A percentile compares a stretch with the other conserved stretches of the same genome.
phyloP scores from a whole-genome alignment of 2,329 filamentous ascomycete genomes.

The Ophiobolus disseminans region DNA sequence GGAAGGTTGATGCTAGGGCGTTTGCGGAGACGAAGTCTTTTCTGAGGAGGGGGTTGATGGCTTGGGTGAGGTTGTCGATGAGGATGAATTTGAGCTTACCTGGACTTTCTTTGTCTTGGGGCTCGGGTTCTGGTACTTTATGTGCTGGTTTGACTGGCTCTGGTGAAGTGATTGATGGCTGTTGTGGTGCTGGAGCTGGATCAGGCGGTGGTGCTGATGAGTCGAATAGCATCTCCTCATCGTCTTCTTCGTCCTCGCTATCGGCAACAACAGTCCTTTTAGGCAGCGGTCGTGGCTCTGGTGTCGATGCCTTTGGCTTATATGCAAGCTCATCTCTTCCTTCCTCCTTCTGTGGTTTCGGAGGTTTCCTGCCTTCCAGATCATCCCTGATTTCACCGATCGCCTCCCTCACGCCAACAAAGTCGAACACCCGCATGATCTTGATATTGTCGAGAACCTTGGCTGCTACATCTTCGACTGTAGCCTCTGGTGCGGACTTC shows the following conservation, averaged over 20 bases:
- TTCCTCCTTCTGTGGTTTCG: slow-evolving; percentile 17
- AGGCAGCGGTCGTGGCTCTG: neutral
- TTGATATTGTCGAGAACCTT: slow-evolving; percentile 53
- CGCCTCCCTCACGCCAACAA: slow-evolving; percentile 56
- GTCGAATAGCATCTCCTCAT: slow-evolving; percentile 52
- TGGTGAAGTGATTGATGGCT: neutral
- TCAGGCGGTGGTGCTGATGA: neutral
- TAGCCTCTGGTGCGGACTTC: neutral
- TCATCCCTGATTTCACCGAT: slow-evolving; percentile 53
- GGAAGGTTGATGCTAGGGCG: slow-evolving; percentile 50
- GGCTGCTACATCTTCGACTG: slow-evolving; percentile 40
- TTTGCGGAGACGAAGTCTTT: slow-evolving; percentile 51
- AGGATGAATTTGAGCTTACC: slow-evolving; percentile 41
- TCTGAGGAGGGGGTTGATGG: slow-evolving; percentile 48
- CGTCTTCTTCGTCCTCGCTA: slow-evolving; percentile 49
- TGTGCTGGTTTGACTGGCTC: neutral
- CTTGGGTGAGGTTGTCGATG: slow-evolving; percentile 50
- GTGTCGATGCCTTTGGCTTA: slow-evolving; percentile 16
- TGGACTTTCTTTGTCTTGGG: neutral
- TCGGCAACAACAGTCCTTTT: slow-evolving; percentile 41
- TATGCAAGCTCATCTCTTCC: neutral
- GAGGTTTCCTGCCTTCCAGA: slow-evolving; percentile 25
- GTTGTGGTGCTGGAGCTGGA: neutral
- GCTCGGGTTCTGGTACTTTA: neutral
- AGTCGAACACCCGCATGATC: slow-evolving; percentile 61